Evolutionary conservation across 805 yeast genomes (phyloP).

Genomic region (Maudiozyma bulderi): DNA sequence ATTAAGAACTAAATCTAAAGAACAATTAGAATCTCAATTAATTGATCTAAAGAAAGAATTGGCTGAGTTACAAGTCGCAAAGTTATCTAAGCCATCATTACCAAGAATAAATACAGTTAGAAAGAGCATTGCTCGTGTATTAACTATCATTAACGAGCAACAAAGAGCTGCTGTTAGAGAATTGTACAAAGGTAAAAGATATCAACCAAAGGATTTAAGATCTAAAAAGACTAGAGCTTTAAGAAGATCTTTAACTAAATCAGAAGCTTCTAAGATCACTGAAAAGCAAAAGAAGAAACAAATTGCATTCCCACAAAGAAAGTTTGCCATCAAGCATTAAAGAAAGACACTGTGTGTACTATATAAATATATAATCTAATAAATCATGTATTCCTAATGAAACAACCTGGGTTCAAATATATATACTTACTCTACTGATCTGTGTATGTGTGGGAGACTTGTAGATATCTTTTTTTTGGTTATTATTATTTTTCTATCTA

Average conservation of each 20-base stretch:
- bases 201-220: constrained; percentile 97
- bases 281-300: constrained; percentile 85
- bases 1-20: constrained; percentile 95
- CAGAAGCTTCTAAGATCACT: constrained; percentile 75
- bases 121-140: constrained; percentile 96
- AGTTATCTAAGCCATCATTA: constrained; percentile 81
- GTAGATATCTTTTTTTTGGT: background rate
- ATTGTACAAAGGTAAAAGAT: constrained; percentile 90
- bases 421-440: too few species aligned
- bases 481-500: constrained; percentile 5
- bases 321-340: constrained; percentile 97
- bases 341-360: background rate
- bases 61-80: constrained; percentile 92
- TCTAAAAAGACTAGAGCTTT: constrained; percentile 99
- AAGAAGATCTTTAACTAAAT: constrained; percentile 89
- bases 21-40: constrained; percentile 88
- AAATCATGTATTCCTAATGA: background rate
- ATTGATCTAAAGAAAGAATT: constrained; percentile 94
- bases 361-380: background rate
- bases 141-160: constrained; percentile 92
- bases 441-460: too few species aligned
- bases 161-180: constrained; percentile 93
- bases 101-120: constrained; percentile 96
- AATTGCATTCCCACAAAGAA: constrained; percentile 96
- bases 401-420: too few species aligned